Evolutionary conservation across 2,329 filamentous ascomycete species (phyloP).

Genomic region (Diaporthe citrichinensis): DNA sequence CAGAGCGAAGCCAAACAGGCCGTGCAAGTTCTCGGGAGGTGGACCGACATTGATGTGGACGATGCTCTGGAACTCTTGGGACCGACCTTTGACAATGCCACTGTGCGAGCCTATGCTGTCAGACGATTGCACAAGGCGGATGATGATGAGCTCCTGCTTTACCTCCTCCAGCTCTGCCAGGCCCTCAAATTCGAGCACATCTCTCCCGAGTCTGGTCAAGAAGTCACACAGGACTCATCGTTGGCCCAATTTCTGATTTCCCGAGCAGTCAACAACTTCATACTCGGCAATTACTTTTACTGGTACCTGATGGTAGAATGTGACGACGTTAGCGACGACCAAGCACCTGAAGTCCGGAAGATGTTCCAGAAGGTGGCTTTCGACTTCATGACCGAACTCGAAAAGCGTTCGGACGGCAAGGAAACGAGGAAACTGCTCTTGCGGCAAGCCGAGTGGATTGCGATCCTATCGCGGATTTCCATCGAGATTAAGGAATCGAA

Average conservation of each 20-base stretch:
- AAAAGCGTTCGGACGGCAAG: constrained; percentile 77
- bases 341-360: constrained; percentile 81
- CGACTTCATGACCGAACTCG: constrained; percentile 93
- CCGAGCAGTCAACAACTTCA: constrained; percentile 88
- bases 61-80: constrained; percentile 95
- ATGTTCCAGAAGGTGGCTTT: constrained; percentile 95
- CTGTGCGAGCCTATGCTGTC: constrained; percentile 93
- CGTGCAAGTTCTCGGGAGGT: constrained; percentile 89
- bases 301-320: constrained; percentile 99
- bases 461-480: constrained; percentile 88
- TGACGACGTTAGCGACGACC: constrained; percentile 84
- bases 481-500: constrained; percentile 87
- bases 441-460: constrained; percentile 90
- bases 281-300: constrained; percentile 93
- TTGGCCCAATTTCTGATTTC: constrained; percentile 91
- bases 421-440: constrained; percentile 83
- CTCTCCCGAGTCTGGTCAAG: constrained; percentile 71
- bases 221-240: constrained; percentile 81
- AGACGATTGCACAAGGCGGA: constrained; percentile 92
- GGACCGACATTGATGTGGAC: constrained; percentile 97
- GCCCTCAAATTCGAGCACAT: constrained; percentile 94
- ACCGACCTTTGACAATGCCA: constrained; percentile 89
- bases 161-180: constrained; percentile 94
- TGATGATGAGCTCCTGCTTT: constrained; percentile 90
- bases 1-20: constrained; percentile 88